Evolutionary conservation across 2,329 filamentous ascomycete genomes (phyloP), one percentile per base, ranked within the genome.

Genomic region (Colletotrichum filicis): DNA sequence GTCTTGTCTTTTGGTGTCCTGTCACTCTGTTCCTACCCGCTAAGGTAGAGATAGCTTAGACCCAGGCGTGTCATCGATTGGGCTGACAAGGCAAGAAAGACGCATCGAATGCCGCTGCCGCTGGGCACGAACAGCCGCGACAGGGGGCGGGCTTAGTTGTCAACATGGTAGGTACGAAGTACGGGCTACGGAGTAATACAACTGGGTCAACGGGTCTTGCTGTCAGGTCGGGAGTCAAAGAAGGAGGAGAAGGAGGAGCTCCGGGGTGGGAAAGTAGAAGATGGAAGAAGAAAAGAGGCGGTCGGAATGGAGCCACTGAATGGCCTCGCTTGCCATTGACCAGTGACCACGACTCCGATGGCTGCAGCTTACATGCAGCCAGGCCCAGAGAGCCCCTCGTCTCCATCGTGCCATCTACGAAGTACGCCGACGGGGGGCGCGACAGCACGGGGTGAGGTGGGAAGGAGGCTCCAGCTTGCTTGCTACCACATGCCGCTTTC

Each of bases 261-360:
- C 24, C 32, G 2, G 64, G 22, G 28, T 12, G 49, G 49, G 28
- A 55, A 64, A 69, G 2, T 30, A 22, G 63, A 11, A 55, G 57
- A 71, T 56, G 65, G 28, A 64, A 69, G 35, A 67, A 32, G 58
- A 46, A 63, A 76, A 75, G 59, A 66, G 30, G 75, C 76, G 59
- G 65, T 77, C 30, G 74, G 76, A 74, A 64, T 73, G 53, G 55
- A 73, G 55, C 66, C 58, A 69, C 66, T 60, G 57, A 22, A 58
- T 8, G 53, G 6, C 52, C 24, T 55, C 46, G 37, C 57, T 63
- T 63, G 58, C 59, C 66, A 73, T 73, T 69, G 70, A 73, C 66
- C 70, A 73, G 53, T 69, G 66, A 73, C 60, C 67, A 73, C 71
- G 66, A 60, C 67, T 71, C 67, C 28, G 26, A 53, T n/a, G 46